Evolutionary conservation across 1,284 basidiomycete species (phyloP), one percentile per base, ranked within the genome.

Genomic region (Cryptococcus sp.): DNA sequence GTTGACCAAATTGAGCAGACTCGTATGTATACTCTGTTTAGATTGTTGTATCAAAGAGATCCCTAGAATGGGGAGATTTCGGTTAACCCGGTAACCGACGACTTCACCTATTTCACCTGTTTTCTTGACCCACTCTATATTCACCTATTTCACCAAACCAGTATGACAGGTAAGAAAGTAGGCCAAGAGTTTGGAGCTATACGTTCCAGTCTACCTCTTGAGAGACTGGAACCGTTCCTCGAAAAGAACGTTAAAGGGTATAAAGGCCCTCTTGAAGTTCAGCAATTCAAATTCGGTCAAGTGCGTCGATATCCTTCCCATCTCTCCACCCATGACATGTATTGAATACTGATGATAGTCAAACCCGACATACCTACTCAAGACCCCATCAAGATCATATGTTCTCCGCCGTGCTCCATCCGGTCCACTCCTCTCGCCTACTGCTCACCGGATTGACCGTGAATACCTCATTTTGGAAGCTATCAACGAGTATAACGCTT

Each of bases 361-460:
- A 13, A 98, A 98, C 68, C 93, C 93, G 0, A 98, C 93, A 0
- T 97, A 97, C 73, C 87, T 60, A 23, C 41, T 61, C 43, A 46
- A 43, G 34, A 52, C 55, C 9, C 60, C 63, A 2, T 51, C 51
- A 0, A 48, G 50, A 40, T 53, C 54, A 11, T 69, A 67, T 60
- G 93, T 98, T 1, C 78, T 97, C 45, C 86, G 93, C 28, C 92
- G 96, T 73, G 94, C 96, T 69, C 93, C 93, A n/a, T 84, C 85
- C 0, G 93, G 93, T 0, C 78, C 84, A 41, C 82, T 97, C 1
- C 77, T 98, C 14, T 89, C 88, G 1, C 79, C 83, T 47, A 97
- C 92, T 1, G 93, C 93, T 0, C 93, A 98, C 70, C 88, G 93
- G 66, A 83, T 98, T 45, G 93, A 97, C 69, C 83, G 93, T 42